Conservation (phyloP, 345 rosid genomes). For the Melaleuca alternifolia region DNA sequence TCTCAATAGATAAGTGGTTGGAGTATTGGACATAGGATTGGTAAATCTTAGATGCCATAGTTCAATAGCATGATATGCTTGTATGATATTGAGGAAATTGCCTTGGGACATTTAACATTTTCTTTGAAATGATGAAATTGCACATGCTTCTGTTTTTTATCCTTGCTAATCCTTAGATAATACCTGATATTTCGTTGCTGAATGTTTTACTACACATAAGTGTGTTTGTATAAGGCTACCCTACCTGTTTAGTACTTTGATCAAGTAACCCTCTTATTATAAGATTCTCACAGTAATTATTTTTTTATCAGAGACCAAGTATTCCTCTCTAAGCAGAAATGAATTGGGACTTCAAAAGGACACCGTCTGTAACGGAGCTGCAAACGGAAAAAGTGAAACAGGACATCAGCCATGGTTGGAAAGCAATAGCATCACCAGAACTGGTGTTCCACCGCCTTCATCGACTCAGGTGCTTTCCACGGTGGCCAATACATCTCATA, state of each 20-base stretch:
- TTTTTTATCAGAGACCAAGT: constrained; percentile 51
- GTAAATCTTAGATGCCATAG: not conserved
- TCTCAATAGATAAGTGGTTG: not conserved
- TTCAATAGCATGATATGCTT: not conserved
- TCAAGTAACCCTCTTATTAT: not conserved
- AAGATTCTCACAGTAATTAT: not conserved
- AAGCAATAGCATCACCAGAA: constrained; percentile 35
- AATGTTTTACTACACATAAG: not conserved
- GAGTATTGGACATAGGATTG: not conserved
- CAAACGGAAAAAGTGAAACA: constrained; percentile 28
- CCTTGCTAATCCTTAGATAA: not conserved
- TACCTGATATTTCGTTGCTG: not conserved
- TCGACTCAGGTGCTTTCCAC: constrained; percentile 23
- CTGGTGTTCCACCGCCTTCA: constrained; percentile 15
- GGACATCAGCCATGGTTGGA: constrained; percentile 33
- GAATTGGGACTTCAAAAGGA: constrained; percentile 42
- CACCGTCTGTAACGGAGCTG: constrained; percentile 17
- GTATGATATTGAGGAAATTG: not conserved
- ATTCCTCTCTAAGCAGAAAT: constrained; percentile 53
- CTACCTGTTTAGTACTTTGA: not conserved
- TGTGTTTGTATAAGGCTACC: not conserved
- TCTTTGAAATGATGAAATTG: not conserved
- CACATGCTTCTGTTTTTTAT: not conserved
- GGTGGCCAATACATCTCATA: constrained; percentile 7
- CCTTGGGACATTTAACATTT: not conserved